These are phyloP conservation scores for Malus fusca DNA, from an alignment of 306 rosid genomes.

Conservation along the genomic window DNA sequence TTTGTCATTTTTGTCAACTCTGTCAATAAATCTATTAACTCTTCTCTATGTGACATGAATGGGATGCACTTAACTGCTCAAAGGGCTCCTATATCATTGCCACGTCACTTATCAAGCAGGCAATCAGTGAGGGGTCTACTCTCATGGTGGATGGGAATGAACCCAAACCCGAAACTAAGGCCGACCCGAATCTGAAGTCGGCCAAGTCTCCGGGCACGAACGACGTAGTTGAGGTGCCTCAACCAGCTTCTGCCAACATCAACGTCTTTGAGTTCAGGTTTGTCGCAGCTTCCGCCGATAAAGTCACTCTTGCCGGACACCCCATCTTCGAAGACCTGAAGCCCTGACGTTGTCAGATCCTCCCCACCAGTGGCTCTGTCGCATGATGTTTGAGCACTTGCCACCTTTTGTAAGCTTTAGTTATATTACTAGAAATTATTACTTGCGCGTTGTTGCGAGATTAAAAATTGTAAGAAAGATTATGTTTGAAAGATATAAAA, in stretches of 20 bases:
- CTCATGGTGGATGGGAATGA: constrained; percentile 63
- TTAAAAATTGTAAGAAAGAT: too few relatives aligned
- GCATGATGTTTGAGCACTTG: constrained; percentile 47
- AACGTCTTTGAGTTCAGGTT: constrained; percentile 80
- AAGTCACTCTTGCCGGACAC: constrained; percentile 75
- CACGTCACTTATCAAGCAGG: too few relatives aligned
- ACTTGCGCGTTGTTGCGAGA: too few relatives aligned
- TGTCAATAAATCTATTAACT: too few relatives aligned
- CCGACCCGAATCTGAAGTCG: constrained; percentile 13
- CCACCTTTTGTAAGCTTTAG: background rate
- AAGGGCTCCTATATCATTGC: too few relatives aligned
- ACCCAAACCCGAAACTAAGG: constrained; percentile 9
- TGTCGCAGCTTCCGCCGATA: constrained; percentile 56
- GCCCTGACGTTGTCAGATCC: constrained; percentile 92
- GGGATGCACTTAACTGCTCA: too few relatives aligned
- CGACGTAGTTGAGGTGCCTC: constrained; percentile 69
- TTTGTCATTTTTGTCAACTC: too few relatives aligned
- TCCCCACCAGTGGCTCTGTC: constrained; percentile 61
- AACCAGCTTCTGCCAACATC: constrained; percentile 26
- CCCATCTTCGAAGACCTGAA: constrained; percentile 90
- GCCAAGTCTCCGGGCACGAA: constrained; percentile 56
- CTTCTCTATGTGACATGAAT: too few relatives aligned
- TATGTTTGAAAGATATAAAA: too few relatives aligned
- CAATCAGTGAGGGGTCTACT: constrained; percentile 51
- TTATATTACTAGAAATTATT: background rate